Conservation (phyloP, 1,284 basidiomycete genomes). For the Tylopilus sp. region DNA sequence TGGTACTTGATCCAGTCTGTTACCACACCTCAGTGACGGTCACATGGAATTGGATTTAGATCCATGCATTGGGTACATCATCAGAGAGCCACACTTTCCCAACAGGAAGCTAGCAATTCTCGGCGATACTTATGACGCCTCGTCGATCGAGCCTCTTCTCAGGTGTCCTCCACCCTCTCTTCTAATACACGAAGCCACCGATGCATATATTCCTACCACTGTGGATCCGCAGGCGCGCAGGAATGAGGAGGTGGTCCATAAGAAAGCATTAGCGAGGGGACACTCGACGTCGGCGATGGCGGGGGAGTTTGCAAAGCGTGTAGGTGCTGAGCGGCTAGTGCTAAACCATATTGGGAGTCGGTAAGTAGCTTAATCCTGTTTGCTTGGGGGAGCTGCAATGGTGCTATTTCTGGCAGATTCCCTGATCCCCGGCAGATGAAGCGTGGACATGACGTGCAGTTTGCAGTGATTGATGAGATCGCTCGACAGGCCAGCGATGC, state of each 20-base stretch:
- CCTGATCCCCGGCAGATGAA: conserved; percentile 41
- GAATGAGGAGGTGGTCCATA: conserved; percentile 45
- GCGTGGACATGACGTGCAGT: conserved; percentile 37
- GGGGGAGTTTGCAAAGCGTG: conserved; percentile 66
- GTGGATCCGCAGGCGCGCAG: conserved; percentile 48
- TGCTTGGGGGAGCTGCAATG: conserved; percentile 16
- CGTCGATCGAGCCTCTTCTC: conserved; percentile 53
- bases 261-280: conserved; percentile 60
- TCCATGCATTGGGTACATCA: conserved; percentile 77
- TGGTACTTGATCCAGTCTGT: conserved; percentile 1
- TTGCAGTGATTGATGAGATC: conserved; percentile 55
- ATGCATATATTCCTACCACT: conserved; percentile 62
- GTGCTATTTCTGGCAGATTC: conserved; percentile 37
- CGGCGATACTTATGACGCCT: conserved; percentile 67
- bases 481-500: conserved; percentile 58
- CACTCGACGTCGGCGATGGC: conserved; percentile 84
- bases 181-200: conserved; percentile 81
- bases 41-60: conserved; percentile 42
- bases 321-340: conserved; percentile 63
- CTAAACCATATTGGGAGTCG: conserved; percentile 81
- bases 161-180: conserved; percentile 45
- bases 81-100: conserved; percentile 55
- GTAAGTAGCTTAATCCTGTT: conserved; percentile 39
- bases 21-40: background rate
- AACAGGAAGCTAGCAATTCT: conserved; percentile 50